Evolutionary conservation across 2,329 filamentous ascomycete genomes (phyloP), one percentile per base, ranked within the genome.

Genomic region (Capronia americana): DNA sequence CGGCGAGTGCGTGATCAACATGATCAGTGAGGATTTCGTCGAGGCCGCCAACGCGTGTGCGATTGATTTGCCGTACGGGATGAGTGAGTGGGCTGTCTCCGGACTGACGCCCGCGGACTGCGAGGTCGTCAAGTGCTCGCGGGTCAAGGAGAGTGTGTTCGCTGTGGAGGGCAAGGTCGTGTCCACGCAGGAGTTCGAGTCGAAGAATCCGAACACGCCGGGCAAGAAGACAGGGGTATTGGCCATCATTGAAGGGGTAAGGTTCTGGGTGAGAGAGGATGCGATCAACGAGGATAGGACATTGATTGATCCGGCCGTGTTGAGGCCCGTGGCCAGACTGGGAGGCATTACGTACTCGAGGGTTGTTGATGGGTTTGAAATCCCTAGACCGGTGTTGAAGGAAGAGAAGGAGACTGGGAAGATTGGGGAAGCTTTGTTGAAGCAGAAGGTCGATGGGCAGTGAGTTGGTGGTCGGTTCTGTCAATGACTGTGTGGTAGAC

Each of bases 231-330:
- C 90, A 0, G 88, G 90, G 0, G 89, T 90, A 3, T 75, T 97
- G 69, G 90, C 86, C 1, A 85, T 96, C 38, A 83, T 97, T 12
- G 92, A 97, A 80, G 94, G 92, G 0, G 88, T 91, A 38, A 84
- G 89, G 30, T 97, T 97, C 75, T 97, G 93, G 92, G 92, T 89
- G 1, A 82, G 93, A 61, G 92, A 96, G 76, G 94, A 97, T 79
- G 93, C 93, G 2, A 81, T 97, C 67, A 92, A 96, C 73, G 87
- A 91, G 75, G 89, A 92, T 8, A 85, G 83, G 74, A 92, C 88
- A 71, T 73, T 92, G 50, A 83, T 98, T 64, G 91, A 96, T 77
- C 87, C 92, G 11, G 85, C 89, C 80, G 84, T 96, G 8, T 79
- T 97, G 63, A 87, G 87, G 68, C 92, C 94, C 0, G 84, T 97